Conservation (phyloP, 371 early-diverging fungal genomes). For the Coemansia sp. region DNA sequence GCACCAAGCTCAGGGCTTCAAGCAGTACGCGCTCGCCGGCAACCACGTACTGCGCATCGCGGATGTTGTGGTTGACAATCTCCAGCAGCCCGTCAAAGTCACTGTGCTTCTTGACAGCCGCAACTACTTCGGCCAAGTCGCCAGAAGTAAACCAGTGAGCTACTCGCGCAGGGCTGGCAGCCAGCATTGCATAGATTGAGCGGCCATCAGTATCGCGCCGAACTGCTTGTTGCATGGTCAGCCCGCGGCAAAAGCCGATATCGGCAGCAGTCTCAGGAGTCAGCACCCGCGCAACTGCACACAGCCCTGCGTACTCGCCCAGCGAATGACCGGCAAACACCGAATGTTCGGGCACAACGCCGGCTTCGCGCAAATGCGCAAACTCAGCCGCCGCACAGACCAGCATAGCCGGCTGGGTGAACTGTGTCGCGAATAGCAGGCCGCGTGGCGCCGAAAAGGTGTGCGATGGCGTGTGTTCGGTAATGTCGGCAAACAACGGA, state of each 20-base stretch:
- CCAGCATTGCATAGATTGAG: conserved; percentile 94
- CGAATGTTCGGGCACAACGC: conserved; percentile 78
- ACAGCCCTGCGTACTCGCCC: conserved; percentile 93
- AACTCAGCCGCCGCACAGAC: conserved; percentile 92
- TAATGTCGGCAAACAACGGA: conserved; percentile 77
- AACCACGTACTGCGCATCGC: conserved; percentile 93
- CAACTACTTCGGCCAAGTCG: conserved; percentile 78
- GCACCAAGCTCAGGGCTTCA: conserved; percentile 74
- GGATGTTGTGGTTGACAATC: conserved; percentile 97
- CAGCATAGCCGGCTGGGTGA: conserved; percentile 91
- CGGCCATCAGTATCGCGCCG: conserved; percentile 77
- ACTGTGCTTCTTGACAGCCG: conserved; percentile 63
- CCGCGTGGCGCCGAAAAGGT: conserved; percentile 89
- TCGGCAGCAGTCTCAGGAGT: conserved; percentile 83
- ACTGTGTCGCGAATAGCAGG: conserved; percentile 92
- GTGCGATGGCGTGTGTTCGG: conserved; percentile 72
- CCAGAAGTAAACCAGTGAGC: conserved; percentile 75
- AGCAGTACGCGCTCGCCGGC: conserved; percentile 85
- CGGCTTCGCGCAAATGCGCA: conserved; percentile 85
- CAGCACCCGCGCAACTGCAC: conserved; percentile 83
- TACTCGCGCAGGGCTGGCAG: conserved; percentile 86
- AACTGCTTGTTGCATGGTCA: conserved; percentile 96
- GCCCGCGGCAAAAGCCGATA: conserved; percentile 94
- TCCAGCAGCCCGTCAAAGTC: conserved; percentile 82
- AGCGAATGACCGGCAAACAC: conserved; percentile 95